These are phyloP conservation scores for Haplographium delicatum DNA, from an alignment of 495 filamentous ascomycete genomes.

Conservation along the genomic window DNA sequence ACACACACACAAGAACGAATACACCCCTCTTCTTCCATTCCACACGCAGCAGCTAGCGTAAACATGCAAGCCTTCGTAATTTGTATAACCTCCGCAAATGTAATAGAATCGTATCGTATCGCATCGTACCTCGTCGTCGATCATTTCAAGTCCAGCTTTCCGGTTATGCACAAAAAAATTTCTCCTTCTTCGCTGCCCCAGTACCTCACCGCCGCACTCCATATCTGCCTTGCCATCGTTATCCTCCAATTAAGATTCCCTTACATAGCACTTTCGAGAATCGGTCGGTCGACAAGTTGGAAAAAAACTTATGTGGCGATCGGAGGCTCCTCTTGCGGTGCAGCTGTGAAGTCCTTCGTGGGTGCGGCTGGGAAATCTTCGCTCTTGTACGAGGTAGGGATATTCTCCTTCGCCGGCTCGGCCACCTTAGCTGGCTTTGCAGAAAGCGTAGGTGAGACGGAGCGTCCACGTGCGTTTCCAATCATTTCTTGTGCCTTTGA, in stretches of 20 bases:
- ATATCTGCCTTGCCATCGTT: too few relatives aligned
- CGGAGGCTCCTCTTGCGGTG: slow-evolving; percentile 20
- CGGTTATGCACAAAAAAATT: background rate
- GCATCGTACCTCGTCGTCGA: background rate
- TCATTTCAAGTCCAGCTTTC: background rate
- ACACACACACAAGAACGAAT: too few relatives aligned
- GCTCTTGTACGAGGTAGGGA: slow-evolving; percentile 28
- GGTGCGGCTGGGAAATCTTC: slow-evolving; percentile 61
- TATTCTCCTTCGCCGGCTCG: slow-evolving; percentile 29
- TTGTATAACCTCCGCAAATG: too few relatives aligned
- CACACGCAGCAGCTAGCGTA: too few relatives aligned
- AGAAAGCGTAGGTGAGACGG: slow-evolving; percentile 31
- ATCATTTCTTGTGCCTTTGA: slow-evolving; percentile 78
- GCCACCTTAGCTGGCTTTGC: slow-evolving; percentile 24
- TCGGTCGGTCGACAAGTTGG: background rate
- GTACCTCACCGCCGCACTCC: too few relatives aligned
- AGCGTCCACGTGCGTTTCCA: slow-evolving; percentile 44
- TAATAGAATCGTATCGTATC: too few relatives aligned
- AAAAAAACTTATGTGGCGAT: slow-evolving; percentile 17
- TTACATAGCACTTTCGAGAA: background rate
- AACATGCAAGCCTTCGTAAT: too few relatives aligned
- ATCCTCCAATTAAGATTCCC: too few relatives aligned
- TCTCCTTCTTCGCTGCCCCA: too few relatives aligned
- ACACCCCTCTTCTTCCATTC: too few relatives aligned
- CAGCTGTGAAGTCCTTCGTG: slow-evolving; percentile 29